Evolutionary conservation across 345 rosid genomes (phyloP), one percentile per base, ranked within the genome.

Genomic region (Linum lewisii): DNA sequence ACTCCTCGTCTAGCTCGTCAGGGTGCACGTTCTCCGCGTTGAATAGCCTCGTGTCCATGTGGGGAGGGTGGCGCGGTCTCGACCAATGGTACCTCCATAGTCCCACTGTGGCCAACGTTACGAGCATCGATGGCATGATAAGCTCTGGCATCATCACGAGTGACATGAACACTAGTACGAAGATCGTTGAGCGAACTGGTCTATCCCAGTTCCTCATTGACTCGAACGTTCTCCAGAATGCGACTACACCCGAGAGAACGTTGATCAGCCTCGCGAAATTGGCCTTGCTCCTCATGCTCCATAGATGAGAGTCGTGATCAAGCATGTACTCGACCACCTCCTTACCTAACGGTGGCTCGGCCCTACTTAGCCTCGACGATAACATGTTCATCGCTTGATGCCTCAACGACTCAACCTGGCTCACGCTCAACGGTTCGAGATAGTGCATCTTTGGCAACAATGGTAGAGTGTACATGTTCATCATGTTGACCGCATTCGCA

Each of bases 251-350:
- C 0, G 86, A 82, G 45, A 86, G 71, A 44, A 82, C 82, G 51
- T 59, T 77, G 64, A 80, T 85, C 15, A 86, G 68, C 52, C 90
- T 60, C 29, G 76, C 82, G 54, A 86, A 82, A 69, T 86, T 84
- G 6, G 88, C 90, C 61, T 86, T 86, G 79, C 95, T 84, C 60
- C 95, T 78, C 90, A 84, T 82, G 73, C 95, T 86, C 95, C 90
- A 86, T 78, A 79, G 71, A 58, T 86, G 86, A 23, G 85, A 86
- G 38, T 84, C 85, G 23, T 77, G 82, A 66, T 86, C 95, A 18
- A 86, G 86, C 88, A 86, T 84, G 45, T 74, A 86, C 62, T 86
- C 88, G 4, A 86, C 86, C 69, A 86, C 88, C 66, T 84, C 95
- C 34, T 82, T 74, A 10, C 88, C 86, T 26, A 86, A 14, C 2